Base-by-base conservation (phyloP, 805 yeast species). In the Candida tibetensis region DNA sequence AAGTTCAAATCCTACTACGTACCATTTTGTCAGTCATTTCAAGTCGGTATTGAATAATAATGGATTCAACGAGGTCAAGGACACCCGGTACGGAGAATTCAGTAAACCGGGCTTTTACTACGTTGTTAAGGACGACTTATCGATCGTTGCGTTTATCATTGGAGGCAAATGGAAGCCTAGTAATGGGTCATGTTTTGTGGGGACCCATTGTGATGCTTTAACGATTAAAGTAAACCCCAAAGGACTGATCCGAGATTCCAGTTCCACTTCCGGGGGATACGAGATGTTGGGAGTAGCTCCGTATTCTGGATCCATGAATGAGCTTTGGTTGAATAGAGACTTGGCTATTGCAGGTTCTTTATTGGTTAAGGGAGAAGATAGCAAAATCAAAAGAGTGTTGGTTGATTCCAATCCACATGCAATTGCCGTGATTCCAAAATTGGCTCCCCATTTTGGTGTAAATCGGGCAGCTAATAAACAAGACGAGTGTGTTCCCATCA, bases 291-390 rank as follows among this genome's bases (percentile, higher is more conserved):
- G 71, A 1, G 71, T 67, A 10, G 71, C 71, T 6, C 62, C 64
- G 5, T 69, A 69, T 40, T 63, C 71, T 2, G 71, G 72, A 2
- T 47, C 61, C 2, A 49, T 65, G 22, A 56, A 52, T 26, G 49
- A 54, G 23, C 36, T 60, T 4, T 67, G 73, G 72, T 53, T 64
- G 41, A 69, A 66, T 43, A 48, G 74, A 37, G 74, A 69, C 41
- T 58, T 69, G 44, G 72, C 71, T 3, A 45, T 69, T 27, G 72
- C 70, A 4, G 74, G 74, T 6, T 42, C 60, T 12, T 46, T 67
- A 26, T 45, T 65, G 17, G 55, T 59, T 1, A 51, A 50, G 27
- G 52, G 53, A 25, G 15, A 28, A 4, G 42, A 42, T 17, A 63
- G 63, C 1, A 50, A 48, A 18, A 37, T 64, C 3, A 33, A 21